phyloP scores from a whole-genome alignment of 1,284 basidiomycete species.

The Lentinus polychrous region DNA sequence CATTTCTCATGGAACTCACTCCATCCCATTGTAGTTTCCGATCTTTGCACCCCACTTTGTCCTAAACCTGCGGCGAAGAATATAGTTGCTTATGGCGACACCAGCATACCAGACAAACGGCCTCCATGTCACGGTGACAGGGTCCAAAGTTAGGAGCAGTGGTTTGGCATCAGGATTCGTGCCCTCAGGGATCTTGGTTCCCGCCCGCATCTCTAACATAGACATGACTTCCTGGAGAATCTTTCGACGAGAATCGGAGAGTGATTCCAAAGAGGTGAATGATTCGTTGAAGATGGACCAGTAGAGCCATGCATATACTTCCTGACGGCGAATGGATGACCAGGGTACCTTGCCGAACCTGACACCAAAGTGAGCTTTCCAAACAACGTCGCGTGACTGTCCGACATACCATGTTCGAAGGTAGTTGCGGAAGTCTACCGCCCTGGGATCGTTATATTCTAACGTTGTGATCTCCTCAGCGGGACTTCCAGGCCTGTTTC shows the following conservation, averaged over 20 bases:
- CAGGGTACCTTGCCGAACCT: constrained; percentile 75
- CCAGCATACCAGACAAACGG: constrained; percentile 70
- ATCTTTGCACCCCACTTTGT: constrained; percentile 42
- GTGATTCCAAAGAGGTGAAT: constrained; percentile 42
- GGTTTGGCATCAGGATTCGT: constrained; percentile 49
- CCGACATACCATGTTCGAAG: constrained; percentile 50
- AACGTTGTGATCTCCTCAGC: constrained; percentile 52
- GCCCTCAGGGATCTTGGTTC: constrained; percentile 58
- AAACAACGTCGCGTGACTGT: not conserved
- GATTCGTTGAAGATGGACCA: constrained; percentile 77
- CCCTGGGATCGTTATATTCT: constrained; percentile 59
- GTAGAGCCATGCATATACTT: constrained; percentile 75
- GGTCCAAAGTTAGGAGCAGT: constrained; percentile 76
- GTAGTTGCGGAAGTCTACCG: constrained; percentile 68
- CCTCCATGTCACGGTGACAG: constrained; percentile 59
- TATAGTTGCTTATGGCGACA: constrained; percentile 49
- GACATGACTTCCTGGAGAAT: constrained; percentile 55
- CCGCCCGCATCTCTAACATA: constrained; percentile 69
- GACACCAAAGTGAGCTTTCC: constrained; percentile 8
- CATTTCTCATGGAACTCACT: constrained; percentile 42
- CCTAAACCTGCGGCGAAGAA: constrained; percentile 39
- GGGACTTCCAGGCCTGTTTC: constrained; percentile 50
- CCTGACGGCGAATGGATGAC: constrained; percentile 60
- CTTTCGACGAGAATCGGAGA: constrained; percentile 38
- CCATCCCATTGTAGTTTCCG: constrained; percentile 48